Percentiles rank a stretch among this genome's conserved stretches.
Conservation (phyloP, 345 rosid species). For the Geranium brycei region DNA sequence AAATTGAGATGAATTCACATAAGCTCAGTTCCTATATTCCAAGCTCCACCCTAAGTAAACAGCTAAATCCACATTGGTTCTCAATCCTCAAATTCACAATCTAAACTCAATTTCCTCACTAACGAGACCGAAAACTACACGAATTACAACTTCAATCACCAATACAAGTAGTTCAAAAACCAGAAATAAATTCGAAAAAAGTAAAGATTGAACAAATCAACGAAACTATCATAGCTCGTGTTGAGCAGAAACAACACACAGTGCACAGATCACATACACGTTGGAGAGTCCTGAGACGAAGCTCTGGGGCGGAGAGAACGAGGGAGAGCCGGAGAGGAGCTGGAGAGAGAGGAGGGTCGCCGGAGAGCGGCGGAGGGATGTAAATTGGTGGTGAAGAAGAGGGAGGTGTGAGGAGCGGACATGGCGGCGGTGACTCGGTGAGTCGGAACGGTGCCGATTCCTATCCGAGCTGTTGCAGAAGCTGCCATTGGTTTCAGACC, state of each 20-base stretch:
- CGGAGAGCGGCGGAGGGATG: conserved; percentile 18
- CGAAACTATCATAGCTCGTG: background rate
- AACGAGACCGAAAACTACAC: too few species aligned
- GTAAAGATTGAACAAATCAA: background rate
- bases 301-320: conserved; percentile 46
- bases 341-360: conserved; percentile 21
- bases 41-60: too few species aligned
- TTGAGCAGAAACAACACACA: background rate
- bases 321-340: conserved; percentile 17
- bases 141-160: too few species aligned
- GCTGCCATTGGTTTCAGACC: conserved; percentile 35
- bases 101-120: too few species aligned
- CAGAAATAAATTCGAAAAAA: too few species aligned
- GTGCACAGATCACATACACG: conserved; percentile 36
- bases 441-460: conserved; percentile 15
- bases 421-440: conserved; percentile 9
- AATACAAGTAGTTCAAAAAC: too few species aligned
- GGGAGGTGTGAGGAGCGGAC: conserved; percentile 26
- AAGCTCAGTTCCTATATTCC: too few species aligned
- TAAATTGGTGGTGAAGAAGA: conserved; percentile 22
- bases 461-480: conserved; percentile 19
- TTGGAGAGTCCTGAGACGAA: conserved; percentile 32
- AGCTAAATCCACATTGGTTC: too few species aligned
- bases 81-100: too few species aligned
- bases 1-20: too few species aligned